Conservation (phyloP, 768 basidiomycete genomes). For the Paxillus ammoniavirescens region DNA sequence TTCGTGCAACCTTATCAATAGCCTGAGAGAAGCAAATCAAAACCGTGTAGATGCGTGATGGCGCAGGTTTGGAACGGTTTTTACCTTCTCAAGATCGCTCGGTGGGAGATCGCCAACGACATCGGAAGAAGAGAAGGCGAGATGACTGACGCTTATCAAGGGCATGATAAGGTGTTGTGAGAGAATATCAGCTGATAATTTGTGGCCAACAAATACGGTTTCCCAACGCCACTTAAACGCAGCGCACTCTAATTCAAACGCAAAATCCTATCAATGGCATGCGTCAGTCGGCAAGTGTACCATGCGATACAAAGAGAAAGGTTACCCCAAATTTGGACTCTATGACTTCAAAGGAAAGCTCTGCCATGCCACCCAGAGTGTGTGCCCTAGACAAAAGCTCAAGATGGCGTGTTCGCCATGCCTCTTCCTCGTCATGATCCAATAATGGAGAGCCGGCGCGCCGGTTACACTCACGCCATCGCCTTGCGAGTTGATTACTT, state of each 20-base stretch:
- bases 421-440: slow-evolving; percentile 49
- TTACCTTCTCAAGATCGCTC: slow-evolving; percentile 66
- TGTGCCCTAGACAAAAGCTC: slow-evolving; percentile 58
- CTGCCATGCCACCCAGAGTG: slow-evolving; percentile 57
- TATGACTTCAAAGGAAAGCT: slow-evolving; percentile 57
- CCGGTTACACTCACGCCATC: slow-evolving; percentile 66
- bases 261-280: slow-evolving; percentile 53
- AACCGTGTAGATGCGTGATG: neutral
- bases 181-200: slow-evolving; percentile 65
- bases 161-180: slow-evolving; percentile 79
- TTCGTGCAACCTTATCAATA: slow-evolving; percentile 67
- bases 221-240: slow-evolving; percentile 82
- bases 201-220: slow-evolving; percentile 60
- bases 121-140: slow-evolving; percentile 64
- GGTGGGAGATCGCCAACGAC: slow-evolving; percentile 54
- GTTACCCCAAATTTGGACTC: slow-evolving; percentile 59
- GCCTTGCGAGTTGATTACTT: slow-evolving; percentile 58
- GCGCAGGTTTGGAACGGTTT: neutral
- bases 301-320: neutral
- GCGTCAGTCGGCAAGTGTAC: slow-evolving; percentile 10
- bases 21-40: slow-evolving; percentile 41
- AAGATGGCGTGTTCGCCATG: slow-evolving; percentile 57
- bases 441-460: slow-evolving; percentile 27
- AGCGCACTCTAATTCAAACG: slow-evolving; percentile 57
- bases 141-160: slow-evolving; percentile 66